Percentiles rank a stretch among this genome's conserved stretches.
phyloP scores from a whole-genome alignment of 1,139 yeast species.

The Sugiyamaella paludigena region DNA sequence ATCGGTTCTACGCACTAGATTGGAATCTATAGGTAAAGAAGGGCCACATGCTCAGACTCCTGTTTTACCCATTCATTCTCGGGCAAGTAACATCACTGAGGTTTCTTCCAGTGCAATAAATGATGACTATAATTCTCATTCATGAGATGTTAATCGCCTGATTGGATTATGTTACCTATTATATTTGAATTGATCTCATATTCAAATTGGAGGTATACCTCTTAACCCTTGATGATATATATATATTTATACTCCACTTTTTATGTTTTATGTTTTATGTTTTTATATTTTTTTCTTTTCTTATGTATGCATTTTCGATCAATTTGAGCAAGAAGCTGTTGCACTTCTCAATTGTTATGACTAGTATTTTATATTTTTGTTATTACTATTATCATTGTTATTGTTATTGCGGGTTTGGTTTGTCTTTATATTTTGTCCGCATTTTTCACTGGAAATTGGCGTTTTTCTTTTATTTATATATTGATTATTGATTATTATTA shows the following conservation, averaged over 20 bases:
- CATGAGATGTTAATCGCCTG: neutral
- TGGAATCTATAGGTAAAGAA: constrained; percentile 19
- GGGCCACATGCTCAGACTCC: constrained; percentile 13
- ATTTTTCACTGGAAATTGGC: too few species aligned
- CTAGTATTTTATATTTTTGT: neutral
- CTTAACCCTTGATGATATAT: too few species aligned
- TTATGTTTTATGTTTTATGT: neutral
- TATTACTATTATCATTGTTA: constrained; percentile 2
- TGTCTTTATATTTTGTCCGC: too few species aligned
- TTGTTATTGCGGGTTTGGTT: neutral
- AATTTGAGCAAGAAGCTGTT: too few species aligned
- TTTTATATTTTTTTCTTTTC: neutral
- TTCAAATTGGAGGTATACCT: too few species aligned
- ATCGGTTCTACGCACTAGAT: constrained; percentile 28
- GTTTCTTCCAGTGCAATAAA: constrained; percentile 11
- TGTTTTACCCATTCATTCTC: constrained; percentile 6
- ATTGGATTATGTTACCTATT: too few species aligned
- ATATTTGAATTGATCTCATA: too few species aligned
- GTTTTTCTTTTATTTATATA: neutral
- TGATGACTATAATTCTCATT: constrained; percentile 4
- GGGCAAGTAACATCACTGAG: constrained; percentile 10
- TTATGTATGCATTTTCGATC: neutral
- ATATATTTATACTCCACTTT: neutral
- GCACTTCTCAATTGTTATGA: neutral
- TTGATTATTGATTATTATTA: neutral